These are phyloP conservation scores for Cladosporium oxysporum DNA, from an alignment of 2,329 filamentous ascomycete species.

Conservation along the genomic window DNA sequence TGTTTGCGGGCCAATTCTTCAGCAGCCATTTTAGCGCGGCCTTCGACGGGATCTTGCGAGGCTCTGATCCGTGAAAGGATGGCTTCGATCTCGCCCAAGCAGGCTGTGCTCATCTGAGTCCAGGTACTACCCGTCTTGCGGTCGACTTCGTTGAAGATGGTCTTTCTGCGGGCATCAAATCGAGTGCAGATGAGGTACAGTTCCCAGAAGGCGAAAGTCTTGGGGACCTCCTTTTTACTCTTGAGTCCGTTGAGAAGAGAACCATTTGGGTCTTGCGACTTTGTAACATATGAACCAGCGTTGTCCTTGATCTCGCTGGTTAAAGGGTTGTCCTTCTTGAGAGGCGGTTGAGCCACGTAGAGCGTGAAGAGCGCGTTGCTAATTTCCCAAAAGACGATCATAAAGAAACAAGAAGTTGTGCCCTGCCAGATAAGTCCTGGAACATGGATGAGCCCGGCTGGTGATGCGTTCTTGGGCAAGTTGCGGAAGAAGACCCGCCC, in stretches of 20 bases:
- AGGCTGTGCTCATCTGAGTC: conserved; percentile 72
- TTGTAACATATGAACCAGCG: conserved; percentile 29
- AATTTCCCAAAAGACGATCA: conserved; percentile 74
- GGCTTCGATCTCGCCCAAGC: conserved; percentile 67
- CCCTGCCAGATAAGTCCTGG: conserved; percentile 27
- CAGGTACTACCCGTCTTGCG: conserved; percentile 75
- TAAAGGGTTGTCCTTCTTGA: conserved; percentile 82
- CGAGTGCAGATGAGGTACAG: conserved; percentile 75
- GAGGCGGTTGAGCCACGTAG: conserved; percentile 77
- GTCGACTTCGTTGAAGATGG: conserved; percentile 85
- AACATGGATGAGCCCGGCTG: conserved; percentile 53
- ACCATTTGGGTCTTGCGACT: conserved; percentile 72
- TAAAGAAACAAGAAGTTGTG: conserved; percentile 62
- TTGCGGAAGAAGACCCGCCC: conserved; percentile 73
- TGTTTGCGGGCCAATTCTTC: conserved; percentile 23
- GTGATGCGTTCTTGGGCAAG: conserved; percentile 66
- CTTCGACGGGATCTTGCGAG: conserved; percentile 30
- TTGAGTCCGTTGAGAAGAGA: conserved; percentile 82
- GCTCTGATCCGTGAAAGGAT: conserved; percentile 68
- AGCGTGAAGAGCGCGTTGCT: conserved; percentile 76
- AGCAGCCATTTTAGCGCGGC: conserved; percentile 26
- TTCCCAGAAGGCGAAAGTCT: conserved; percentile 91
- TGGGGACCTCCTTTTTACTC: conserved; percentile 76
- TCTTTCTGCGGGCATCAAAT: conserved; percentile 73
- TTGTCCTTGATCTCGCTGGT: conserved; percentile 72